Conservation (phyloP, 371 early-diverging fungal genomes). For the Mucor saturninus region DNA sequence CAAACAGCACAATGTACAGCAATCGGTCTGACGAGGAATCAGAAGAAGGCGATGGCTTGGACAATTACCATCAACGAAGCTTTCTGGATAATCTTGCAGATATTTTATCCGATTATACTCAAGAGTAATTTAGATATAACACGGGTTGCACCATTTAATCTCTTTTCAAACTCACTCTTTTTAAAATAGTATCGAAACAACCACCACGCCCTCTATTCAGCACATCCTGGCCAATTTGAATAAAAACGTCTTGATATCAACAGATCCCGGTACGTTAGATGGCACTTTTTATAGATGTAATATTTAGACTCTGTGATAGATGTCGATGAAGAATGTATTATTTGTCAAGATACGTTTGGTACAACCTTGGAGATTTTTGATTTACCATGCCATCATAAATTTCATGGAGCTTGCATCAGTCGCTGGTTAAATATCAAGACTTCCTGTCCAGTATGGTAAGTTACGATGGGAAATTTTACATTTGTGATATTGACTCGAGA, state of each 20-base stretch:
- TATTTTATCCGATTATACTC: constrained; percentile 12
- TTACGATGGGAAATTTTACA: not conserved
- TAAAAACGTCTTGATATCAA: not conserved
- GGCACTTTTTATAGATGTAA: not conserved
- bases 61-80: constrained; percentile 11
- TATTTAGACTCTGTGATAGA: not conserved
- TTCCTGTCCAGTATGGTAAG: constrained; percentile 26
- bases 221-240: not conserved
- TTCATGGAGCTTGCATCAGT: constrained; percentile 18
- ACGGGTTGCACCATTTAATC: not conserved
- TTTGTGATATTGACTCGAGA: not conserved
- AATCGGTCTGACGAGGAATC: constrained; percentile 17
- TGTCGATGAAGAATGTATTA: constrained; percentile 20
- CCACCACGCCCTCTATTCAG: not conserved
- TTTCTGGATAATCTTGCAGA: constrained; percentile 18
- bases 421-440: constrained; percentile 16
- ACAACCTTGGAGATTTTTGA: constrained; percentile 5
- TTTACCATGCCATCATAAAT: constrained; percentile 20
- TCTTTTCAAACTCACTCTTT: not conserved
- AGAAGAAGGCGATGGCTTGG: constrained; percentile 6
- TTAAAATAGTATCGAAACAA: constrained; percentile 3
- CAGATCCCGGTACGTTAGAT: constrained; percentile 9
- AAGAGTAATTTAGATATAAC: constrained; percentile 1
- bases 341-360: constrained; percentile 22
- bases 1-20: constrained; percentile 3